phyloP scores from a whole-genome alignment of 1,139 yeast species.

The Spencermartinsiella ligniputridi region DNA sequence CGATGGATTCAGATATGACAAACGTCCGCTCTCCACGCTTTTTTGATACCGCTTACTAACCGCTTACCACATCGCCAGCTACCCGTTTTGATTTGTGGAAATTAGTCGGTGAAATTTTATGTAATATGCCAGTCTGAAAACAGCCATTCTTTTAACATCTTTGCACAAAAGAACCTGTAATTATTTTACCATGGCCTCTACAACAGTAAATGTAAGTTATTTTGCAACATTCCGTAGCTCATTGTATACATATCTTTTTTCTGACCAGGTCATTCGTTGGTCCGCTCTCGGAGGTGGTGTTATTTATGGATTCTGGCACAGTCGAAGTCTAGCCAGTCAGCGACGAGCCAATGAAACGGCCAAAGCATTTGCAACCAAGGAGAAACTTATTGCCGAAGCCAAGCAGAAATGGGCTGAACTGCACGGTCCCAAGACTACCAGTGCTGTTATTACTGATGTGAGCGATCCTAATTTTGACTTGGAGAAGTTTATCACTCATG shows the following conservation, averaged over 20 bases:
- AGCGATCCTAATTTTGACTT: slow-evolving; percentile 90
- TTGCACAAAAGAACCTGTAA: background rate
- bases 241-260: background rate
- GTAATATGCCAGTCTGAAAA: background rate
- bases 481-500: slow-evolving; percentile 41
- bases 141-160: slow-evolving; percentile 3
- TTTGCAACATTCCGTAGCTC: too few species aligned
- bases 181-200: slow-evolving; percentile 20
- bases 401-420: slow-evolving; percentile 80
- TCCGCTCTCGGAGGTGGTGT: slow-evolving; percentile 87
- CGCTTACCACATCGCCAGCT: background rate
- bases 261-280: slow-evolving; percentile 74
- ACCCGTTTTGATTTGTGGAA: slow-evolving; percentile 3
- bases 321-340: slow-evolving; percentile 58
- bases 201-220: slow-evolving; percentile 25
- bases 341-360: slow-evolving; percentile 58
- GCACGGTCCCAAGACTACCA: slow-evolving; percentile 41
- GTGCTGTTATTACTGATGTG: slow-evolving; percentile 56
- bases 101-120: background rate
- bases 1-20: too few species aligned
- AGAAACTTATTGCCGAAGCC: slow-evolving; percentile 79
- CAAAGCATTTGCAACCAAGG: slow-evolving; percentile 59
- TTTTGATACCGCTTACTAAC: too few species aligned
- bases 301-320: slow-evolving; percentile 84
- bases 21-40: too few species aligned